These are phyloP conservation scores for Russula dissimulans DNA, from an alignment of 768 basidiomycete species.

Conservation along the genomic window DNA sequence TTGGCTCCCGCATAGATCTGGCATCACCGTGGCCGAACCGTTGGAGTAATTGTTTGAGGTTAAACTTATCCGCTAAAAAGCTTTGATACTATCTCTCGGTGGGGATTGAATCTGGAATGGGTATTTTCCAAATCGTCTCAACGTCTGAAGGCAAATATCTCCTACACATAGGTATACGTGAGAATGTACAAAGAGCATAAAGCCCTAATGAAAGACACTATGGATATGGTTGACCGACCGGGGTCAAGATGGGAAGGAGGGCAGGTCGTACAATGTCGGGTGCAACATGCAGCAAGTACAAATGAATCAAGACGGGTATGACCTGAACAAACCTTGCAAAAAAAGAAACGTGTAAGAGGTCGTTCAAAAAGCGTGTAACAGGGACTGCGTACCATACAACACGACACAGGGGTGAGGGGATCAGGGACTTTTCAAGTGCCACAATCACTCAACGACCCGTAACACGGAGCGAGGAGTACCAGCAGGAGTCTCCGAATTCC, in stretches of 20 bases:
- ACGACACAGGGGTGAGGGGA: background rate
- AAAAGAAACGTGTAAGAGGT: background rate
- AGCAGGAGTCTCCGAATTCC: background rate
- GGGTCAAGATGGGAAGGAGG: background rate
- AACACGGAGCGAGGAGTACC: background rate
- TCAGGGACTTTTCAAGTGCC: slow-evolving; percentile 53
- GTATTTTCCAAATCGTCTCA: background rate
- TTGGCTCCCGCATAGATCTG: background rate
- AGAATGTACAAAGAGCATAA: background rate
- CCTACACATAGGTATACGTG: background rate
- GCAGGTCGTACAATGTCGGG: background rate
- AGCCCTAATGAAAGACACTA: background rate
- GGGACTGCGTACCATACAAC: background rate
- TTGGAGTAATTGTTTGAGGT: background rate
- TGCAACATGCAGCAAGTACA: background rate
- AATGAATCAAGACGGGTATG: background rate
- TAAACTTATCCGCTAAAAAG: background rate
- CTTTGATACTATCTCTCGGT: background rate
- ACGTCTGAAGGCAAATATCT: background rate
- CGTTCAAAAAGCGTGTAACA: background rate
- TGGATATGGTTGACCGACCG: background rate
- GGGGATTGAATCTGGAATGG: background rate
- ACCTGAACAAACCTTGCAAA: background rate
- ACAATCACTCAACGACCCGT: slow-evolving; percentile 11
- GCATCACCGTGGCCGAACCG: background rate